Evolutionary conservation across 306 rosid genomes (phyloP).

Genomic region (Cotoneaster glaucophyllus): DNA sequence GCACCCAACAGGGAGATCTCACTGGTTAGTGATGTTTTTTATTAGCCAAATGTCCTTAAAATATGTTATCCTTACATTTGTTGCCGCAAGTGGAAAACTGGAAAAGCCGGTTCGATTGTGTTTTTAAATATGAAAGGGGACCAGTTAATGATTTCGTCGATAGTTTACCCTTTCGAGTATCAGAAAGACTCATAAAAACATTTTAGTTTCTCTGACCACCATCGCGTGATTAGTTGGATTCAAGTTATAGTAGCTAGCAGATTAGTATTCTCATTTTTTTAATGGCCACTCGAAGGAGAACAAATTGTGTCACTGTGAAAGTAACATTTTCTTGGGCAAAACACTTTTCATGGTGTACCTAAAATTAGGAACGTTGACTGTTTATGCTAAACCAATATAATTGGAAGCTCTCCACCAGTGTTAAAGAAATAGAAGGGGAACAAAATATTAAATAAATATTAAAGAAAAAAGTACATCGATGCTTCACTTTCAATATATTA

Average conservation of each 20-base stretch:
- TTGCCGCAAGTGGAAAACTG: background rate
- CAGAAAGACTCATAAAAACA: too few species aligned
- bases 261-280: background rate
- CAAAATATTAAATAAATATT: background rate
- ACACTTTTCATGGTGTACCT: background rate
- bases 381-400: background rate
- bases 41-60: background rate
- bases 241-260: background rate
- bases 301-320: background rate
- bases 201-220: too few species aligned
- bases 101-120: too few species aligned
- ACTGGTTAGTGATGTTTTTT: background rate
- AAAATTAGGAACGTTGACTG: background rate
- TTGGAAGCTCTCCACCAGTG: background rate
- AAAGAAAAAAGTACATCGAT: background rate
- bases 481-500: background rate
- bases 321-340: background rate
- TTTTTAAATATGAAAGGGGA: too few species aligned
- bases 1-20: background rate
- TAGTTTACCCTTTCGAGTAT: rapidly evolving
- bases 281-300: background rate
- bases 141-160: rapidly evolving
- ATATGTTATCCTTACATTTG: background rate
- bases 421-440: background rate
- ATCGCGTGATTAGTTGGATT: too few species aligned